Evolutionary conservation across 768 basidiomycete species (phyloP).

Genomic region (Lactarius pseudohatsudake): DNA sequence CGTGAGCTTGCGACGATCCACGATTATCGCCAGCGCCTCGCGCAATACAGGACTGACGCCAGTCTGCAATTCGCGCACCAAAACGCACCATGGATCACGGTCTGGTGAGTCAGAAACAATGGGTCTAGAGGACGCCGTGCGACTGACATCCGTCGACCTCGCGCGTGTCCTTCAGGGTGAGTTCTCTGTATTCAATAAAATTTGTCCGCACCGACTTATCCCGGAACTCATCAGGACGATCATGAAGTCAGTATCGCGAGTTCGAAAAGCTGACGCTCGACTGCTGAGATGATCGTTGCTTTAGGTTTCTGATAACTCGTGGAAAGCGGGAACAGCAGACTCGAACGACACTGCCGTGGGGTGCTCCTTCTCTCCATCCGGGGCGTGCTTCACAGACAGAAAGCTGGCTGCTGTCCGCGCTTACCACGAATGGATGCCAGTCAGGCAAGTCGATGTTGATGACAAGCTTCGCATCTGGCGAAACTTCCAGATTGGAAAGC

Average conservation of each 20-base stretch:
- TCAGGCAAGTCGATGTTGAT: constrained; percentile 53
- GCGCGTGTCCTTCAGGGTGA: neutral
- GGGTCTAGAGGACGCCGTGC: neutral
- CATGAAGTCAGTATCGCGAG: constrained; percentile 42
- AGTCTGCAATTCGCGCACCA: constrained; percentile 50
- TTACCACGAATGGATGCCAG: constrained; percentile 64
- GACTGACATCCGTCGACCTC: neutral
- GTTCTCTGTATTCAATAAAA: neutral
- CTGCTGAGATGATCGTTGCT: neutral
- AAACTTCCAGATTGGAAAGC: constrained; percentile 61
- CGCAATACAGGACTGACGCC: constrained; percentile 53
- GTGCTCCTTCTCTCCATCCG: constrained; percentile 51
- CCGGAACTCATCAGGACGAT: constrained; percentile 41
- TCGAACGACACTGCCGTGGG: constrained; percentile 53
- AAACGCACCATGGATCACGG: constrained; percentile 53
- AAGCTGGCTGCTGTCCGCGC: constrained; percentile 59
- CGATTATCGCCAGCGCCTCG: constrained; percentile 53
- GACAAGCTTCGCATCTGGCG: constrained; percentile 62
- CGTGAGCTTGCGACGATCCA: constrained; percentile 56
- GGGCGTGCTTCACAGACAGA: constrained; percentile 57
- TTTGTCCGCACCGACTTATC: neutral
- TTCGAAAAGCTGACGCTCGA: neutral
- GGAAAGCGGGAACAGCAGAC: constrained; percentile 56
- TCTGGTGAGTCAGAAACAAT: constrained; percentile 40
- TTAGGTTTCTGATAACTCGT: constrained; percentile 54